Evolutionary conservation across 169 alveolate species (phyloP).

Genomic region (Sarcocystis neurona): DNA sequence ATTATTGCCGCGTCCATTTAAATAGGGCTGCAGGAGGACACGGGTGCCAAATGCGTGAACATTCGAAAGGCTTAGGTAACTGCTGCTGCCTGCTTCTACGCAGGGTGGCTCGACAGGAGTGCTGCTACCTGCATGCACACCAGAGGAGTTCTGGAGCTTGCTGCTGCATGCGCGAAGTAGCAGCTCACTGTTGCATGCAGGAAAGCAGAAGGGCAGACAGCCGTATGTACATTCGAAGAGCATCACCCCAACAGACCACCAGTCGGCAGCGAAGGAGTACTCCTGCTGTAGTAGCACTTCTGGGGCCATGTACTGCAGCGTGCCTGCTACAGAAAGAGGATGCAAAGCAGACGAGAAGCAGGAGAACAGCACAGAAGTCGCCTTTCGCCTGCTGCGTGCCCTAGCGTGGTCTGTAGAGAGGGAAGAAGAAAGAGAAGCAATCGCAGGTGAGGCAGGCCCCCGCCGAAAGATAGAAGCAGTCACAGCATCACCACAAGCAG

Average conservation of each 20-base stretch:
- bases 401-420: too few species aligned
- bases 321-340: slow-evolving; percentile 25
- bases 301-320: slow-evolving; percentile 61
- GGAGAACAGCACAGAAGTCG: too few species aligned
- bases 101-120: too few species aligned
- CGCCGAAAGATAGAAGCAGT: slow-evolving; percentile 84
- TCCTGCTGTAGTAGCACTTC: slow-evolving; percentile 34
- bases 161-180: slow-evolving; percentile 24
- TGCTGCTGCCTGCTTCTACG: too few species aligned
- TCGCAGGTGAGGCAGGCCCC: slow-evolving; percentile 26
- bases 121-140: too few species aligned
- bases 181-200: slow-evolving; percentile 9
- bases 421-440: slow-evolving; percentile 4
- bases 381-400: too few species aligned
- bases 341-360: slow-evolving; percentile 5
- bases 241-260: slow-evolving; percentile 92
- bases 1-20: too few species aligned
- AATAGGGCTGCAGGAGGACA: too few species aligned
- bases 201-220: slow-evolving; percentile 82
- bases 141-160: background rate
- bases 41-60: too few species aligned
- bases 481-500: too few species aligned
- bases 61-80: too few species aligned
- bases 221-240: slow-evolving; percentile 91
- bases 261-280: slow-evolving; percentile 75